Evolutionary conservation across 352 stramenopile species (phyloP), one percentile per base, ranked within the genome.

Genomic region (Globisporangium recalcitrans): DNA sequence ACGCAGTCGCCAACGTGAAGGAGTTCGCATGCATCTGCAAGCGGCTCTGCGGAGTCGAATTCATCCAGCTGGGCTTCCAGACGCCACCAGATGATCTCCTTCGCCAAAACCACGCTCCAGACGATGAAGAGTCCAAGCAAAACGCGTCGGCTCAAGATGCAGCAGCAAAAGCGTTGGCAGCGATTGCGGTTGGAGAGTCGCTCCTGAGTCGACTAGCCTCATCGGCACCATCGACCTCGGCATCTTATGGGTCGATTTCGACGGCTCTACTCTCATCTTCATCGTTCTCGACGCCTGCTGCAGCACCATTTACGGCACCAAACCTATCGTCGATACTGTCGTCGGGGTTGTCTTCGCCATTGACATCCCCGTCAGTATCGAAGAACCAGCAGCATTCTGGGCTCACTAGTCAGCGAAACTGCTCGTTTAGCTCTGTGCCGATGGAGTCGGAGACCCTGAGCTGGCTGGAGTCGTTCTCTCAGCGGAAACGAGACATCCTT

Each of bases 401-500:
- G 0, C 16, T 27, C 16, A 29, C 21, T 14, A 52, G 16, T 26
- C 19, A 55, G 11, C 62, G 62, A 11, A 59, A 59, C 19, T 51
- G 63, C 58, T 69, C 63, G 49, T 64, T 63, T 32, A 68, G 47
- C 24, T 26, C 49, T 7, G 42, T 65, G 2, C 47, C 47, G 27
- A 40, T 61, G 60, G 60, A 64, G 7, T 80, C 79, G 1, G 76
- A 88, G 40, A 70, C 80, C 10, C 79, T 86, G 63, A 79, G 60
- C 21, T 92, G 83, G 83, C 63, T 92, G 4, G 74, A 81, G 42
- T 61, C 68, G 0, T 92, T 88, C 64, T 74, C 73, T 26, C 76
- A 90, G 61, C 76, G 81, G 7, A 90, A 90, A 63, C 68, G 72
- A 47, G 72, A 87, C 34, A 92, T 92, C 29, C 71, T 90, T 19